Evolutionary conservation across 2,329 filamentous ascomycete species (phyloP).

Genomic region (Cladosporium halotolerans): DNA sequence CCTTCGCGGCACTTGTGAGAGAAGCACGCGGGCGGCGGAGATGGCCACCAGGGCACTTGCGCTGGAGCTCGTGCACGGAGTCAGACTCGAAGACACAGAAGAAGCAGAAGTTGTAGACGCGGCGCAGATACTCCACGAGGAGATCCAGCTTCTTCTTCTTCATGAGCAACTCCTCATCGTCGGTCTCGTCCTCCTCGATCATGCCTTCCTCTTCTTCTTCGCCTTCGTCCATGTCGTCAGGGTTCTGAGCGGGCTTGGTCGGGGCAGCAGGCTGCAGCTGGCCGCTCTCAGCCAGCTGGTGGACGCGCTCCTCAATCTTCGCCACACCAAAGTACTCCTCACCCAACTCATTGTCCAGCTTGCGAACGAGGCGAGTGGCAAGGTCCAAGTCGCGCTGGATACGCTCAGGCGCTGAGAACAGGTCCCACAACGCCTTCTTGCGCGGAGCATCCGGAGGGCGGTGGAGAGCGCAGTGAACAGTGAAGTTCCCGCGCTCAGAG

Average conservation of each 20-base stretch:
- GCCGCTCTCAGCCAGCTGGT: slow-evolving; percentile 69
- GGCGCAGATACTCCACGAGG: slow-evolving; percentile 89
- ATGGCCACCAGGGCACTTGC: slow-evolving; percentile 97
- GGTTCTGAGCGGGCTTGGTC: slow-evolving; percentile 48
- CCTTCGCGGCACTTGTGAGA: slow-evolving; percentile 73
- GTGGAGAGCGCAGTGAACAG: slow-evolving; percentile 94
- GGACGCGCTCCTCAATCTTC: slow-evolving; percentile 81
- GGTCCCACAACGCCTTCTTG: slow-evolving; percentile 94
- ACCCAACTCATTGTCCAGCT: slow-evolving; percentile 78
- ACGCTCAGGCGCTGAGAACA: slow-evolving; percentile 90
- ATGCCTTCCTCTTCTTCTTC: slow-evolving; percentile 66
- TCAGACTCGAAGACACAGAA: slow-evolving; percentile 99
- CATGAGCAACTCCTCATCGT: slow-evolving; percentile 79
- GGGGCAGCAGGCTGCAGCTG: slow-evolving; percentile 63
- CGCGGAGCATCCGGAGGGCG: slow-evolving; percentile 77
- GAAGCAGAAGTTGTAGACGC: slow-evolving; percentile 98
- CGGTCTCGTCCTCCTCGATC: slow-evolving; percentile 52
- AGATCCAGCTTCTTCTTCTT: slow-evolving; percentile 98
- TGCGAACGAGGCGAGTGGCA: slow-evolving; percentile 73
- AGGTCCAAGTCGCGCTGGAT: slow-evolving; percentile 84
- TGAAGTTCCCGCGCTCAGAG: slow-evolving; percentile 79
- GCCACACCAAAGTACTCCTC: slow-evolving; percentile 68
- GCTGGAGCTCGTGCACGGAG: slow-evolving; percentile 88
- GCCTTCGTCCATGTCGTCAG: slow-evolving; percentile 58
- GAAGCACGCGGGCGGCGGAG: slow-evolving; percentile 83